phyloP scores from a whole-genome alignment of 306 rosid species.

The Geum urbanum region DNA sequence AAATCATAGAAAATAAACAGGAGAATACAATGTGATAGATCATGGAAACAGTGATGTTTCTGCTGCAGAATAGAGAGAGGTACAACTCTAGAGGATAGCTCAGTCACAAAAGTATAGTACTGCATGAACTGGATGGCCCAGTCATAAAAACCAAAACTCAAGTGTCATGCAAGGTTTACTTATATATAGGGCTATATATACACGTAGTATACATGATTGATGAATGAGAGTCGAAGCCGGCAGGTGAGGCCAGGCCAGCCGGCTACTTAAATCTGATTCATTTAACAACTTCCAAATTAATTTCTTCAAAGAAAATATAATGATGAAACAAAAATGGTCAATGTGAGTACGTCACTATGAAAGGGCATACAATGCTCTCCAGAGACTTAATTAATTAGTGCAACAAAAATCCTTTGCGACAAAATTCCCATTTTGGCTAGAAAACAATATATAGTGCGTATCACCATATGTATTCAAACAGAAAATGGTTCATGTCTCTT shows the following conservation, averaged over 20 bases:
- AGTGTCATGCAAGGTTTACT: not conserved
- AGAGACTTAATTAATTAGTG: not conserved
- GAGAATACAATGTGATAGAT: conserved; percentile 50
- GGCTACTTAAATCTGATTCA: conserved; percentile 11
- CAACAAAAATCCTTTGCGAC: conserved; percentile 15
- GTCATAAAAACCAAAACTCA: conserved; percentile 9
- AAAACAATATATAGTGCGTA: not conserved
- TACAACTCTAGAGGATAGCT: too few relatives aligned
- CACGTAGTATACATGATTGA: too few relatives aligned
- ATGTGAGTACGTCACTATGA: conserved; percentile 2
- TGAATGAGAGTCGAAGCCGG: not conserved
- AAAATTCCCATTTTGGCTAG: not conserved
- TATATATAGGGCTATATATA: not conserved
- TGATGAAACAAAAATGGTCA: not conserved
- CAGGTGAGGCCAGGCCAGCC: conserved; percentile 14
- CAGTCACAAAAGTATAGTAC: not conserved
- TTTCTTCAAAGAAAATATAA: not conserved
- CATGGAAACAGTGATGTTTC: too few relatives aligned
- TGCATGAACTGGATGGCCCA: not conserved
- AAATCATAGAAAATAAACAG: too few relatives aligned
- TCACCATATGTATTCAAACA: not conserved
- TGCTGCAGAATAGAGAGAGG: too few relatives aligned
- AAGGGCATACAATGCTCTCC: not conserved
- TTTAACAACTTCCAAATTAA: not conserved
- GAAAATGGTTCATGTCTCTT: not conserved